Percentiles rank a stretch among this genome's conserved stretches.
These are phyloP conservation scores for Monilinia vaccinii-corymbosi DNA, from an alignment of 2,329 filamentous ascomycete genomes.

Conservation along the genomic window DNA sequence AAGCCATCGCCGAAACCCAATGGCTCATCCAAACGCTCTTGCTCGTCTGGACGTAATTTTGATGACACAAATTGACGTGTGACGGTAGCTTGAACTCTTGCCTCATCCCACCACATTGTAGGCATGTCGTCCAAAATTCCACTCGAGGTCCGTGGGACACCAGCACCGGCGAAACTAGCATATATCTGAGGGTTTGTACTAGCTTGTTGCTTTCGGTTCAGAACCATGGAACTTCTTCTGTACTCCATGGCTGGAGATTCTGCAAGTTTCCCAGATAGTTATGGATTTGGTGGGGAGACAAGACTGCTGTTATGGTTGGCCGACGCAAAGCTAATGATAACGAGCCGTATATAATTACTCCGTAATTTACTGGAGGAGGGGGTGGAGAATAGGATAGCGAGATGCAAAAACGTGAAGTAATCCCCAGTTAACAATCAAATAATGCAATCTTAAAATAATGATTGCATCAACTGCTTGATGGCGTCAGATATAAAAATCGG, in stretches of 20 bases:
- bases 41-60: constrained; percentile 54
- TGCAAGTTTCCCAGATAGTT: background rate
- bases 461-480: constrained; percentile 8
- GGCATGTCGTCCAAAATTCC: constrained; percentile 22
- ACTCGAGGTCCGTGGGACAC: constrained; percentile 19
- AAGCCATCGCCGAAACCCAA: constrained; percentile 56
- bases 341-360: background rate
- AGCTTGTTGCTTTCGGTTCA: constrained; percentile 13
- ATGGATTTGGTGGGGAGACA: background rate
- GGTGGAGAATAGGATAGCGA: background rate
- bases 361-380: background rate
- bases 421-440: constrained; percentile 6
- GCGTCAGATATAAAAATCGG: no score
- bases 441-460: background rate
- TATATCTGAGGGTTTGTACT: constrained; percentile 25
- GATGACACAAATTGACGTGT: constrained; percentile 58
- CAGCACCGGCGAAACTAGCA: constrained; percentile 24
- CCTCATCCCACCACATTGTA: constrained; percentile 60
- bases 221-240: constrained; percentile 22
- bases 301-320: background rate
- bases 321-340: background rate
- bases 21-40: constrained; percentile 50
- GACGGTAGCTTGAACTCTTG: constrained; percentile 60
- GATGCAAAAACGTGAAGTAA: constrained; percentile 2
- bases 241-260: constrained; percentile 23